Evolutionary conservation across 352 stramenopile species (phyloP).

Genomic region (Pythium brassicae): DNA sequence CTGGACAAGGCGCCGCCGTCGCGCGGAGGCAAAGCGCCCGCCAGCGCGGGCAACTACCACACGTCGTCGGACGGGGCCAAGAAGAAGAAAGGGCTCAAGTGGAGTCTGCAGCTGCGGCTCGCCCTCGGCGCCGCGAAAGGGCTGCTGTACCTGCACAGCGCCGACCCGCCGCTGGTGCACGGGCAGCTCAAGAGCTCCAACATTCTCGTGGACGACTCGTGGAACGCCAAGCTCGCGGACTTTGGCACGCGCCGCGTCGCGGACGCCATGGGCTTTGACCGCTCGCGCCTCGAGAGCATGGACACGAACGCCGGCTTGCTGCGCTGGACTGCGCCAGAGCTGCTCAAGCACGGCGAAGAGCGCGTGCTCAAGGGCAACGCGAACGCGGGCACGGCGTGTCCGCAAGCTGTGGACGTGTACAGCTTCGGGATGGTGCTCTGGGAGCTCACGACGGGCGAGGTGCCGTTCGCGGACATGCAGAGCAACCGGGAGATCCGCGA

Average conservation of each 20-base stretch:
- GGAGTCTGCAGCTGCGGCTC: conserved; percentile 76
- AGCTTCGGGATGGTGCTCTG: conserved; percentile 87
- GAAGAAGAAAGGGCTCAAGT: conserved; percentile 74
- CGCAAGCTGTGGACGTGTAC: conserved; percentile 84
- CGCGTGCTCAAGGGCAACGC: conserved; percentile 46
- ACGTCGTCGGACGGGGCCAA: conserved; percentile 19
- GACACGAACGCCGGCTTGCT: conserved; percentile 53
- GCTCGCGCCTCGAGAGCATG: conserved; percentile 51
- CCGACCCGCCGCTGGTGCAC: conserved; percentile 79
- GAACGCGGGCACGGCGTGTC: conserved; percentile 17
- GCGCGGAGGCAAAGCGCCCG: conserved; percentile 10
- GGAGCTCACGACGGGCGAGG: conserved; percentile 81
- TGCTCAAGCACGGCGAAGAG: conserved; percentile 78
- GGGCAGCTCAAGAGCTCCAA: conserved; percentile 87
- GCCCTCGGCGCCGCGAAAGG: conserved; percentile 72
- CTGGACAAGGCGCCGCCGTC: conserved; percentile 11
- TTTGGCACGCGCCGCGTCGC: conserved; percentile 80
- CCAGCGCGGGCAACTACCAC: conserved; percentile 9
- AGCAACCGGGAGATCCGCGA: conserved; percentile 72
- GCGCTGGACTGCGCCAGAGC: conserved; percentile 74
- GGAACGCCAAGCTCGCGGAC: conserved; percentile 86
- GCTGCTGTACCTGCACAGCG: conserved; percentile 82
- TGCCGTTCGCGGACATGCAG: conserved; percentile 65
- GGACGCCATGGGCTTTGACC: conserved; percentile 73
- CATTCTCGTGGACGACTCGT: conserved; percentile 86